Evolutionary conservation across 2,329 filamentous ascomycete species (phyloP), one percentile per base, ranked within the genome.

Genomic region (Scedosporium aurantiacum): DNA sequence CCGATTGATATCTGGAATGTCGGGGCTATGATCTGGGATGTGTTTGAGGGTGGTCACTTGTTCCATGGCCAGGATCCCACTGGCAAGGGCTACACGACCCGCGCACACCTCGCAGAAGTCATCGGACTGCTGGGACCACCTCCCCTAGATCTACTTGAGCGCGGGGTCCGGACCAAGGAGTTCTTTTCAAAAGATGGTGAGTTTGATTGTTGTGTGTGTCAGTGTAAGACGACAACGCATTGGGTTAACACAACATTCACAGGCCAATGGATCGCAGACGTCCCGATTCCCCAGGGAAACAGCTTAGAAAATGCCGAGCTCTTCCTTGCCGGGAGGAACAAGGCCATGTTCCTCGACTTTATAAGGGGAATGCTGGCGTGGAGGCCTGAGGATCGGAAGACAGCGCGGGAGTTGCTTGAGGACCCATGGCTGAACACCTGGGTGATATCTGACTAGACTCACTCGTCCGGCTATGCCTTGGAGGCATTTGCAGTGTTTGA

Each of bases 11-110:
- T 66, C 7, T 66, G 61, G 63, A 66, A 66, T 59, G 52, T 72
- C 6, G 70, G 68, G 18, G 65, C 68, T 3, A 68, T 72, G 63
- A 68, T 70, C 25, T 70, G 68, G 66, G 68, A 70, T 41, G 65
- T 70, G 47, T 61, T 71, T 2, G 69, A 66, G n/a, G 69, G 69
- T 47, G 62, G 66, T 7, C 70, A 70, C 57, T 63, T 70, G 5
- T 62, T 70, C 1, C 67, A 67, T n/a, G 61, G 61, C 25, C 59
- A 61, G 16, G 54, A 63, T 0, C 60, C 64, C 8, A 65, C 62
- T 27, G 58, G 41, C 25, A 64, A 62, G 56, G 62, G 61, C 12
- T 68, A 70, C 58, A 67, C 67, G n/a, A 64, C 68, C 57, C 62
- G 65, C 6, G 66, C 63, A 1, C 66, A 67, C 2, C 68, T 70